Base-by-base conservation (phyloP, 306 rosid species). In the Prunus salicina region DNA sequence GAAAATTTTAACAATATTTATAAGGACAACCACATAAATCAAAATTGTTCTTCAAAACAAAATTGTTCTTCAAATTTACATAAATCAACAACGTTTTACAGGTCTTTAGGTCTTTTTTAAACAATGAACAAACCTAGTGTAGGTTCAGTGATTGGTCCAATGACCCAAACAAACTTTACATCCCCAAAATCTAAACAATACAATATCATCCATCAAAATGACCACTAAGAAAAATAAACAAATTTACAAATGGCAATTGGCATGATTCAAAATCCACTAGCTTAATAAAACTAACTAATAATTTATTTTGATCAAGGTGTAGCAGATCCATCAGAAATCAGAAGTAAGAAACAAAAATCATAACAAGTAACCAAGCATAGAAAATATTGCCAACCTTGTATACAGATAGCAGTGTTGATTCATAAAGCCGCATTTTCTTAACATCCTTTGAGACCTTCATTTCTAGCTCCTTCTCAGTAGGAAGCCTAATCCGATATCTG, bases 401-500 rank as follows among this genome's bases (percentile, higher is more conserved):
- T 69, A 88, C 78, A 76, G 96, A 88, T 38, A 92, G 89, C 72
- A 95, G 97, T 82, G 99, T 90, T 66, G 97, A 92, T 84, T 95
- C 99, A 84, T 86, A 92, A 74, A 67, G 84, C 62, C 97, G 93
- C 91, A 79, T 95, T 90, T 92, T 95, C 83, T 86, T 87, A 70
- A 95, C 91, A 77, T 87, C 84, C 88, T 92, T 95, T 56, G 97
- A 92, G 71, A 95, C 97, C 85, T 95, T 95, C 96, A 95, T 92
- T 76, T 95, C 96, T 52, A 83, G 79, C 84, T 95, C 99, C 84
- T 95, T 95, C 82, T 92, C 99, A 46, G 97, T 90, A 41, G 97
- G 99, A 82, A 95, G 93, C 87, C 99, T 88, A 50, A 95, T 90
- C 64, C 91, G 96, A 58, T 95, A 95, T 78, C 99, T 95, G 96